Conservation (phyloP, 768 basidiomycete species). For the Kwoniella sp. region DNA sequence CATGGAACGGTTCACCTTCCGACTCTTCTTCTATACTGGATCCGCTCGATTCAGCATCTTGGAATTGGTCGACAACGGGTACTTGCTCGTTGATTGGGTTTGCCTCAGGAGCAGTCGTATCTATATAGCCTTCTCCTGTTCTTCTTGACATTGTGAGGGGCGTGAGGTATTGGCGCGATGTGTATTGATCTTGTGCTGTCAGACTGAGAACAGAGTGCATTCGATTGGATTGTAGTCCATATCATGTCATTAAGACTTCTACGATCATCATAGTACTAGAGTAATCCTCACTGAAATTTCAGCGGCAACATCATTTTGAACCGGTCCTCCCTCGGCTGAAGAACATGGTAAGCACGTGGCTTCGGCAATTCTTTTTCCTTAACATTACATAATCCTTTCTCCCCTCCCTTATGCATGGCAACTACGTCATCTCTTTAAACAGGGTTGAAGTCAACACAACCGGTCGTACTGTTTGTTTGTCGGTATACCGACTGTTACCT, state of each 20-base stretch:
- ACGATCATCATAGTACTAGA: background rate
- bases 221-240: too few species aligned
- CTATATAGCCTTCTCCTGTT: constrained; percentile 17
- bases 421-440: background rate
- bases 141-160: constrained; percentile 9
- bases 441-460: too few species aligned
- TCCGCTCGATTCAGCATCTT: constrained; percentile 24
- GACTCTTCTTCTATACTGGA: constrained; percentile 37
- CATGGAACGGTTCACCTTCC: constrained; percentile 21
- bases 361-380: background rate
- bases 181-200: too few species aligned
- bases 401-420: background rate
- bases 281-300: background rate
- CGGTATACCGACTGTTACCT: background rate
- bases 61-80: constrained; percentile 5
- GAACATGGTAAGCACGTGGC: background rate
- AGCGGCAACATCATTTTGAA: background rate
- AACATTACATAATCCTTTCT: background rate
- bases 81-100: background rate
- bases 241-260: background rate
- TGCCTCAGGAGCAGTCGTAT: background rate
- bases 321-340: background rate
- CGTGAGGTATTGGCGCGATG: too few species aligned
- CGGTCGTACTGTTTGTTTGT: too few species aligned
- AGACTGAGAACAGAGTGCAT: too few species aligned